Base-by-base conservation (phyloP, 306 rosid genomes). In the Vicia villosa region DNA sequence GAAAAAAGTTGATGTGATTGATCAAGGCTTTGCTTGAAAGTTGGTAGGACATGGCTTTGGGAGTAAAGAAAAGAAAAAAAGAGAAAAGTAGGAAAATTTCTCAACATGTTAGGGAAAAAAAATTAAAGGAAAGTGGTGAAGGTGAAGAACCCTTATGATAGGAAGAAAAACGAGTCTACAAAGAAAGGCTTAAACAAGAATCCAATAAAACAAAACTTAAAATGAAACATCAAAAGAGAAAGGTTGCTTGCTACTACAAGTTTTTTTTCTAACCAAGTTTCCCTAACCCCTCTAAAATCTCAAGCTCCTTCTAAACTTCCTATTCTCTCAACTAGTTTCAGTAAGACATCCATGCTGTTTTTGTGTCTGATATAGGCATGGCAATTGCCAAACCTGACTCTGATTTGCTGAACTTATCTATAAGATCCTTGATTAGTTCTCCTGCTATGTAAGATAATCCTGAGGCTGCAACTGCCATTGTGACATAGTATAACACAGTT, bases 361-460 rank as follows among this genome's bases (percentile, higher is more conserved):
- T 68, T 12, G 61, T 45, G 19, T 17, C 80, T 67, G 72, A 63
- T 19, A 57, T 7, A 7, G 86, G 82, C 77, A 76, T 51, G 17
- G 59, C 54, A n/a, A 80, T 52, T 30, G 58, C 56, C 37, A 69
- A 77, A 73, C 80, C 66, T 12, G 87, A 71, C 40, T 73, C 73
- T 12, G 75, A 70, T 10, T 66, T 63, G 51, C 15, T 46, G 30
- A 64, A 16, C 64, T 80, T 83, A 66, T 73, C 84, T 12, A 83
- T 47, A 16, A 83, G 76, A 46, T 83, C 82, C 80, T 74, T 73
- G 55, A 74, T 8, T n/a, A 83, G 73, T 46, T 57, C 42, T 1
- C 87, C 87, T 57, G 5, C 82, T 6, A 80, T 55, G 66, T 59
- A 80, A 26, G 82, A 80, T 10, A 77, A 6, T 22, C 82, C 87